Base-by-base conservation (phyloP, 2,329 filamentous ascomycete species). In the Aspergillus transmontanensis region DNA sequence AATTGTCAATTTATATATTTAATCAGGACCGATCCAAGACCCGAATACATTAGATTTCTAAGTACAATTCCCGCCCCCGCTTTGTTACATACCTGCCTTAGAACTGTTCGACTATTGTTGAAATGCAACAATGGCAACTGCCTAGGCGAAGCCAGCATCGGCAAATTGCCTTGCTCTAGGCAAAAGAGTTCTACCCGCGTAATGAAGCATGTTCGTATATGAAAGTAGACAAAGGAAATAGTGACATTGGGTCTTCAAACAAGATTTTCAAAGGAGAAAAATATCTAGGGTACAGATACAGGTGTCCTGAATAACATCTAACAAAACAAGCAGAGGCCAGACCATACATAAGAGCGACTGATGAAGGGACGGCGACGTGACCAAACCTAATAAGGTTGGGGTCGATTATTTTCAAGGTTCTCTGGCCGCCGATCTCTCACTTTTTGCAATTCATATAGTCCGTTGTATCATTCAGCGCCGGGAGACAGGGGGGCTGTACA, bases 401-500 rank as follows among this genome's bases (percentile, higher is more conserved):
- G 66, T 59, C 62, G 61, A 71, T 72, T 68, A 70, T 70, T 28
- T 28, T 71, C 64, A 67, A 65, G 59, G 67, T 66, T 70, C 66
- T 67, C 60, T 63, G 58, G 67, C 60, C 68, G 48, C 66, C 68
- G 65, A 59, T 64, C 69, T 72, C 66, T 72, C 69, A 69, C 68
- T 66, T 73, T 71, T 71, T 70, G 67, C 67, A 70, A 69, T 67
- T 71, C 68, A 75, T 71, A 72, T 65, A 68, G 69, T 70, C 67
- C 66, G 64, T 62, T 68, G 69, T 68, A 64, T 66, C 63, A 67
- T 73, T 75, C 70, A 77, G 67, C 75, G 76, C 64, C 74, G 75
- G 66, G 73, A 71, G 61, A 78, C 73, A 34, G 93, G 93, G 68
- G 93, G 92, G 78, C 89, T 91, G 84, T 96, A 97, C 73, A 89